Conservation (phyloP, 306 rosid species). For the Astragalus membranaceus region DNA sequence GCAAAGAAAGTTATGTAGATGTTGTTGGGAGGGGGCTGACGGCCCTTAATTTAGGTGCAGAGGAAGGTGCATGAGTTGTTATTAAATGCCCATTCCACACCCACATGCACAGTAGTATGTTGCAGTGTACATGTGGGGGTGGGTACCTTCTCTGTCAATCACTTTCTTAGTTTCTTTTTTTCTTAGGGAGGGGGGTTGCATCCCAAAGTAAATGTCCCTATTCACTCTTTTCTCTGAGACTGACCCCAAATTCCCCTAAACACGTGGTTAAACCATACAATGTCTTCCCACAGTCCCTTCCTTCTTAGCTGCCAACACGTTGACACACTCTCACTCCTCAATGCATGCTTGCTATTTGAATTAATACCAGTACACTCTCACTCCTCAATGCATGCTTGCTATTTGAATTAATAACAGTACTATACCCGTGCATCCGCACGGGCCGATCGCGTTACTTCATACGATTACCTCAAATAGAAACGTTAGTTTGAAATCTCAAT, state of each 20-base stretch:
- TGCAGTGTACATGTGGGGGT: neutral
- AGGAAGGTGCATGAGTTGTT: neutral
- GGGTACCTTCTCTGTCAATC: slow-evolving; percentile 11
- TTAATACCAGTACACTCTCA: no score
- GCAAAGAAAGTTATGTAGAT: neutral
- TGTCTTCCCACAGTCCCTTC: neutral
- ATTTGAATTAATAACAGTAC: no score
- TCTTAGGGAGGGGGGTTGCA: neutral
- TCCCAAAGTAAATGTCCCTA: neutral
- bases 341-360: no score
- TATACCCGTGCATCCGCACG: no score
- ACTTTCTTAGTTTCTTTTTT: neutral
- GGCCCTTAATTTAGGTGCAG: slow-evolving; percentile 30
- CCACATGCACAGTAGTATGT: neutral
- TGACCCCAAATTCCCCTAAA: neutral
- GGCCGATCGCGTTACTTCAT: no score
- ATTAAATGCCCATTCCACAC: neutral
- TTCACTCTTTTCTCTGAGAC: neutral
- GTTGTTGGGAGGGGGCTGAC: slow-evolving; percentile 1
- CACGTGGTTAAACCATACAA: neutral
- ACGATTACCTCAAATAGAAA: no score
- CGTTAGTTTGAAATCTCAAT: no score
- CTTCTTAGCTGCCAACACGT: neutral
- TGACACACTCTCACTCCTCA: neutral
- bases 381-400: no score